phyloP scores from a whole-genome alignment of 805 yeast genomes.

The Metschnikowia sp. region DNA sequence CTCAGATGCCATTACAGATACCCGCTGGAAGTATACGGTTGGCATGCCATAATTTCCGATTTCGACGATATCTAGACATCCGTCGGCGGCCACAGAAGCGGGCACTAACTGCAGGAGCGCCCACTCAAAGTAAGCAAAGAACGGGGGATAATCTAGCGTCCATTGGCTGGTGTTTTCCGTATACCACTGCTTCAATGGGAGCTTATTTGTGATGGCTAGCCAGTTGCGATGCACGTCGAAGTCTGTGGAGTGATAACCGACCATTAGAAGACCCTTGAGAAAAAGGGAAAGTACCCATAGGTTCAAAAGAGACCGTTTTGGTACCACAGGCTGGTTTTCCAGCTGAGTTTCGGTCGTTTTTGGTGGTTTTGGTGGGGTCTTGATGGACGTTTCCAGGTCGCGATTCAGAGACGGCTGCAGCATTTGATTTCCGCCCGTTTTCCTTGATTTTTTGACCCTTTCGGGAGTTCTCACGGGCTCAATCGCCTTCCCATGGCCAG shows the following conservation, averaged over 20 bases:
- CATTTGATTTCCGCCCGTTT: no score
- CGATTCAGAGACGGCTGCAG: no score
- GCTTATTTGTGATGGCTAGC: slow-evolving; percentile 80
- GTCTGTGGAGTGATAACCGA: slow-evolving; percentile 90
- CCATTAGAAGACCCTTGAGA: slow-evolving; percentile 31
- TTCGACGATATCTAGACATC: slow-evolving; percentile 67
- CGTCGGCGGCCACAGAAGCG: slow-evolving; percentile 56
- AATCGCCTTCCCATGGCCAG: no score
- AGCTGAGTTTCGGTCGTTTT: no score
- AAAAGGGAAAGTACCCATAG: slow-evolving; percentile 36
- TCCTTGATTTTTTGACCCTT: no score
- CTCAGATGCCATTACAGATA: slow-evolving; percentile 78
- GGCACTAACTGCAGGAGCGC: slow-evolving; percentile 71
- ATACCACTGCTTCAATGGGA: slow-evolving; percentile 84
- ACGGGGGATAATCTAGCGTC: slow-evolving; percentile 98
- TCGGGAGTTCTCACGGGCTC: no score
- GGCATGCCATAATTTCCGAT: slow-evolving; percentile 70
- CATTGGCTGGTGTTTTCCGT: slow-evolving; percentile 74
- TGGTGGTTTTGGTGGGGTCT: no score
- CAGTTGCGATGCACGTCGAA: slow-evolving; percentile 97
- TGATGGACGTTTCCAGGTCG: no score
- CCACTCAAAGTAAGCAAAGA: slow-evolving; percentile 96
- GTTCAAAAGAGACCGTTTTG: slow-evolving; percentile 21
- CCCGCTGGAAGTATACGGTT: slow-evolving; percentile 79
- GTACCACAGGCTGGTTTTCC: background rate